Evolutionary conservation across 2,329 filamentous ascomycete species (phyloP), one percentile per base, ranked within the genome.

Genomic region (Aspergillus quadricinctus): DNA sequence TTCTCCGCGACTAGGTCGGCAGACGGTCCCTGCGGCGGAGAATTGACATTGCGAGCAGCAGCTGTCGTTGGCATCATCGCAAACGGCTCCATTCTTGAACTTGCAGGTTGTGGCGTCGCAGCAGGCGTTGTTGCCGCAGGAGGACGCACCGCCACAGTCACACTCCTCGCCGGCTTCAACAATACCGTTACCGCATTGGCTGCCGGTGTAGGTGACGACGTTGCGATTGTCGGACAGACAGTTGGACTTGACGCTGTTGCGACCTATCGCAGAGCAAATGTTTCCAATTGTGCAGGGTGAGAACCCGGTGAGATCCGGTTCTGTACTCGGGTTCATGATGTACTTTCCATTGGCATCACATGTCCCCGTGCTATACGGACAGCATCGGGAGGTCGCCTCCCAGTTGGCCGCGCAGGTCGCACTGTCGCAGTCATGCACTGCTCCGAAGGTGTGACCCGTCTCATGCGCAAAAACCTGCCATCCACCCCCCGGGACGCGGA

Each of bases 381-480:
- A 99, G 73, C 94, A 99, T 69, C 86, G 82, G 45, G 86, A 84
- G 1, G 83, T 78, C 54, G 75, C 79, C 61, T 86, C 81, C 1
- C 84, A 83, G 21, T 83, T 80, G 57, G 90, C 81, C 6, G 68
- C 66, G 70, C 93, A 97, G 2, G 88, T 82, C n/a, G 74, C 60
- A 0, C 78, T 70, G 2, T 85, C 88, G 74, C 94, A 99, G 74
- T 99, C 94, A 74, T 99, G 94, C 9, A 97, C 91, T 4, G 93
- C 94, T 48, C 93, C 93, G 72, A 96, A 97, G 0, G 92, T 97
- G 72, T 97, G 93, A 1, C 92, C 93, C 3, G 88, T 87, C 74
- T 97, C 93, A 71, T 97, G 93, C 29, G 93, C 93, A 74, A 97
- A 90, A 57, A 97, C 89, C 72, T 97, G 92, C 93, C 93, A 97